phyloP scores from a whole-genome alignment of 148 eudicot genomes.

The Cornus controversa region DNA sequence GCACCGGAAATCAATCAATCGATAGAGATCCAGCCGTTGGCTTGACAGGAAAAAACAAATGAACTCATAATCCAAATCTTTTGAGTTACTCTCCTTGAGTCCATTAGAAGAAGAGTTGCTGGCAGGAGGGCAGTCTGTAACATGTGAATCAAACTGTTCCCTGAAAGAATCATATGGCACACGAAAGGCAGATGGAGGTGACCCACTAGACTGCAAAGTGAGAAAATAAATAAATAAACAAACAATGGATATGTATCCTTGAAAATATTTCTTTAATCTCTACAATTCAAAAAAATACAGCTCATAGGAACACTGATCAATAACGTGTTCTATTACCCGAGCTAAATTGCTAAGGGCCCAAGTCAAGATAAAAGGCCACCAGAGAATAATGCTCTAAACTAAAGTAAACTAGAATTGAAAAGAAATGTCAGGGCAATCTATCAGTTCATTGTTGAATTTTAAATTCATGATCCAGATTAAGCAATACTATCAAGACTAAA shows the following conservation, averaged over 20 bases:
- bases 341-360: not conserved
- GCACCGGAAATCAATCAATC: constrained; percentile 86
- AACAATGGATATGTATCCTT: not conserved
- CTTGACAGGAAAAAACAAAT: constrained; percentile 82
- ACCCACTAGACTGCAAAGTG: constrained; percentile 75
- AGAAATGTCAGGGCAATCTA: not conserved
- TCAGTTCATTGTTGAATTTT: not conserved
- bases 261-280: not conserved
- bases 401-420: not conserved
- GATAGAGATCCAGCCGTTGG: constrained; percentile 71
- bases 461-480: not conserved
- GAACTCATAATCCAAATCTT: constrained; percentile 79
- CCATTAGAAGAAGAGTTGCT: constrained; percentile 23
- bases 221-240: constrained; percentile 5
- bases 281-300: not conserved
- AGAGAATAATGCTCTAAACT: not conserved
- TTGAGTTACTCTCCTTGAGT: constrained; percentile 33
- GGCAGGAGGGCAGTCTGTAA: constrained; percentile 29
- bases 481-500: not conserved
- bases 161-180: constrained; percentile 83
- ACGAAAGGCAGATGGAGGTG: constrained; percentile 80
- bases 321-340: too few relatives aligned
- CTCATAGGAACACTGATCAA: not conserved
- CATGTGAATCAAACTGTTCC: constrained; percentile 37
- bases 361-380: not conserved